Conservation (phyloP, 495 filamentous ascomycete genomes). For the Xylaria sp. region DNA sequence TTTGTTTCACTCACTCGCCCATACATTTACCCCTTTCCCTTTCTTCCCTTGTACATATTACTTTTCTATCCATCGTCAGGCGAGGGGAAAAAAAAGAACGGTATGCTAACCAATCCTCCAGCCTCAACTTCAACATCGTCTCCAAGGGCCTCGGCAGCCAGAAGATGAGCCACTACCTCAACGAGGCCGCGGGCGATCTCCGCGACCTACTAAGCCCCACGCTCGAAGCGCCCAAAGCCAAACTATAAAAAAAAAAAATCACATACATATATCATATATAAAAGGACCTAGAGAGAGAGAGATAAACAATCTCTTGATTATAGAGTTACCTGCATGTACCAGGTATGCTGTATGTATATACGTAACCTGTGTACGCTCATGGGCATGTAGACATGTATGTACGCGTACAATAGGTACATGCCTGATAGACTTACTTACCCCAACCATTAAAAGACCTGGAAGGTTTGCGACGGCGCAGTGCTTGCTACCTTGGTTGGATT, state of each 20-base stretch:
- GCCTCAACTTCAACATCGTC: constrained; percentile 98
- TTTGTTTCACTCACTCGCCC: no score
- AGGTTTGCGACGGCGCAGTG: neutral
- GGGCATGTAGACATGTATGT: neutral
- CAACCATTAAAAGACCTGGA: neutral
- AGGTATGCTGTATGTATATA: neutral
- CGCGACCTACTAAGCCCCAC: constrained; percentile 87
- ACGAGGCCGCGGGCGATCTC: constrained; percentile 89
- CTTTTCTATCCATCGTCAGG: constrained; percentile 2
- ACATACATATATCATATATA: neutral
- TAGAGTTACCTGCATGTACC: neutral
- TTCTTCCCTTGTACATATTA: neutral
- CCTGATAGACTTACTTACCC: neutral
- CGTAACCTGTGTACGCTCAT: neutral
- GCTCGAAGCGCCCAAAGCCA: constrained; percentile 83
- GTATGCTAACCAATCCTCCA: constrained; percentile 43
- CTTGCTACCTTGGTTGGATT: neutral
- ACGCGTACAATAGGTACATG: neutral
- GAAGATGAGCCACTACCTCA: constrained; percentile 93
- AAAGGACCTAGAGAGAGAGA: neutral
- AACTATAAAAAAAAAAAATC: constrained; percentile 79
- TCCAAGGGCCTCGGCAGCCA: constrained; percentile 90
- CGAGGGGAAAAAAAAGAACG: constrained; percentile 5
- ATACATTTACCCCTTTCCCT: constrained; percentile 38
- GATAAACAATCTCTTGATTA: neutral